These are phyloP conservation scores for Calonectria crousiana DNA, from an alignment of 2,329 filamentous ascomycete genomes.

Conservation along the genomic window DNA sequence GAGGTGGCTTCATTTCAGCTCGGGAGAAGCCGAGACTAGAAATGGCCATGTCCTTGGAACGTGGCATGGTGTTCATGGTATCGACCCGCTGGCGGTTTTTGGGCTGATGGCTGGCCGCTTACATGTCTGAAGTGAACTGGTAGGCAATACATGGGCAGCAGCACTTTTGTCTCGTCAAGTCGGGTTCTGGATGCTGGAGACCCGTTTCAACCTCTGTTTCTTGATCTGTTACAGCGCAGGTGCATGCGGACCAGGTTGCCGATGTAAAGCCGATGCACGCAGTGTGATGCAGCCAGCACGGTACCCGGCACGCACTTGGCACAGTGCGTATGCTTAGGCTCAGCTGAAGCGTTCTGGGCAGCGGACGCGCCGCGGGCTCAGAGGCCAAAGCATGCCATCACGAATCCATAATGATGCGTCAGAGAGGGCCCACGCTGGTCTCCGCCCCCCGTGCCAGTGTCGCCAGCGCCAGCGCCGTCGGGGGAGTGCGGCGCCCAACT, in stretches of 20 bases:
- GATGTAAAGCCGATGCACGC: conserved; percentile 5
- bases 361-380: conserved; percentile 2
- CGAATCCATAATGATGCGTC: conserved; percentile 9
- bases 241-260: not conserved
- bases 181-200: not conserved
- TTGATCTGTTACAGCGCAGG: not conserved
- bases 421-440: conserved; percentile 14
- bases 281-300: not conserved
- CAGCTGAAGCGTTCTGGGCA: not conserved
- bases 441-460: conserved; percentile 3
- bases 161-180: not conserved
- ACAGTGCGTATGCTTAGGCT: not conserved
- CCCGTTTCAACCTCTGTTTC: not conserved
- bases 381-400: conserved; percentile 11
- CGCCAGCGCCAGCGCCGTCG: conserved; percentile 7
- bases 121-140: conserved; percentile 5
- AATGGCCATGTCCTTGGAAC: not conserved
- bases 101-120: conserved; percentile 10
- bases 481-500: conserved; percentile 1
- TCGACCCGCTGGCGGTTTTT: not conserved
- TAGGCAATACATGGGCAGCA: not conserved
- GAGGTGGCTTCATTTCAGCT: not conserved
- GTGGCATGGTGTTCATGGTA: conserved; percentile 4
- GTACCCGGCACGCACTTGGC: not conserved
- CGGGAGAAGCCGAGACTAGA: conserved; percentile 7